Evolutionary conservation across 2,329 filamentous ascomycete genomes (phyloP), one percentile per base, ranked within the genome.

Genomic region (Lasiodiplodia theobromae): DNA sequence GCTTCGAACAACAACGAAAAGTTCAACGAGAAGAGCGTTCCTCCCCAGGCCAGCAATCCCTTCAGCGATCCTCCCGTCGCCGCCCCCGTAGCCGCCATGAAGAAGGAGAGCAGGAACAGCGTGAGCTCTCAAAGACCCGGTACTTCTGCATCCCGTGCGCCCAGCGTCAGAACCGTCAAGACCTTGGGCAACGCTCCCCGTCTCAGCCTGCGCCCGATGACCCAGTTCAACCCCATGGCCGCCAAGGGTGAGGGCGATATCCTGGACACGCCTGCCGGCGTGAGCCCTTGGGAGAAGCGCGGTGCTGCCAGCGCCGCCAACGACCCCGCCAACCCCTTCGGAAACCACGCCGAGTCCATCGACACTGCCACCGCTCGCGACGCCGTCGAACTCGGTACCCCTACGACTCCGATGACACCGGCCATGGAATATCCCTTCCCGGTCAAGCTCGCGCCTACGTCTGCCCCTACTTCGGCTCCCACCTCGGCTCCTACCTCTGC

Each of bases 141-240:
- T 12, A 51, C 44, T 34, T 14, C 70, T 25, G 58, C 52, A n/a
- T 47, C 62, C 56, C 37, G 65, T 49, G 21, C 51, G 23, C 78
- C 82, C 31, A 82, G 80, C 72, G 73, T 80, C 58, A 72, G 77
- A 49, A 81, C 82, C 66, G 79, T 81, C 67, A 82, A 78, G 72
- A 86, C 82, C 71, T 81, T 78, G 71, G 83, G 85, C 37, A 86
- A 83, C 40, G 90, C 94, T 54, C 93, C 94, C n/a, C 91, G 91
- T 71, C 86, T 97, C 70, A 96, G 93, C 76, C 85, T 97, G 66
- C 91, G 93, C 62, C 94, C 94, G 2, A 87, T 96, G 60, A 95
- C 93, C 51, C 89, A 96, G 74, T 94, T 97, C 80, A 64, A 64
- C 28, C 60, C 60, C 10, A 64, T 52, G 31, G 31, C 31, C 28